Base-by-base conservation (phyloP, 768 basidiomycete species). In the Naganishia vaughanmartiniae region DNA sequence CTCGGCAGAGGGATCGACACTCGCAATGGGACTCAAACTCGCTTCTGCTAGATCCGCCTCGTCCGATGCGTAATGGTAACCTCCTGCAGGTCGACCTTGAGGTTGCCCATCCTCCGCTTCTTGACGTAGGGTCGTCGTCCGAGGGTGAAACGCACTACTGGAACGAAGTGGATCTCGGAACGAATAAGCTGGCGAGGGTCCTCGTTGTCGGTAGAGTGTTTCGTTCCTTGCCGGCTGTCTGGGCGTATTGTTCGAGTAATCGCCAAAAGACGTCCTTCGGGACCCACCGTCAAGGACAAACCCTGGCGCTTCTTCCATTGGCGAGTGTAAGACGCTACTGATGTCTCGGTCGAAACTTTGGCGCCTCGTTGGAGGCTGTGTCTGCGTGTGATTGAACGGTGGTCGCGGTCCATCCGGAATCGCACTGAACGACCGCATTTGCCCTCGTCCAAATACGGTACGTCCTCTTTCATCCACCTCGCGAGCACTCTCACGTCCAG, bases 111-210 rank as follows among this genome's bases (percentile, higher is more conserved):
- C 34, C 33, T 51, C 65, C 65, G 65, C 48, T 51, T 54, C 46
- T 54, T 42, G 65, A 11, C 53, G 36, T 21, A 55, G 31, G 24
- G 51, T 55, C 7, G 42, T 53, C 17, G 53, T 68, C 17, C 54
- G 53, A 31, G 55, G 55, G 42, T 69, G 68, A 12, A 53, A 58
- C 9, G 51, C 56, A 15, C 57, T 58, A 2, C 34, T 60, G 26
- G 46, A 57, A 30, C 57, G 51, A 15, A 72, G 34, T 5, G 71
- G 71, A 69, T 72, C 71, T 4, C 53, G 67, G 2, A 66, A 31
- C 3, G 67, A 39, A 31, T 72, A 72, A 7, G 71, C 71, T 11
- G 71, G 71, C 9, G 67, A 69, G 6, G 71, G 71, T 36, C 71
- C 71, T 55, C 71, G 36, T 36, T 67, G 51, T 31, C 65, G 33